Base-by-base conservation (phyloP, 2,329 filamentous ascomycete genomes). In the Fusarium sp. region DNA sequence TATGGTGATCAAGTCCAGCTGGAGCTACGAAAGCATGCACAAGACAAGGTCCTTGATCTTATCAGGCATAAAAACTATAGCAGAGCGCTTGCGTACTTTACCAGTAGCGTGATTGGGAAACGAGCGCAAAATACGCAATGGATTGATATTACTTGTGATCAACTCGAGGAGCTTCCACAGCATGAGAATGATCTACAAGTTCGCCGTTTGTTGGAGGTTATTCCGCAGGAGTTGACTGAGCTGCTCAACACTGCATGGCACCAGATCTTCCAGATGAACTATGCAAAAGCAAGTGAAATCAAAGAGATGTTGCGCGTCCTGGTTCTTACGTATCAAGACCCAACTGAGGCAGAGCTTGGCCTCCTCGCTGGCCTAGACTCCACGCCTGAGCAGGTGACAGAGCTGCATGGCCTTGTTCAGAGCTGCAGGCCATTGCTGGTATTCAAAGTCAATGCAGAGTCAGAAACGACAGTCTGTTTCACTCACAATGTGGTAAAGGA, bases 71-170 rank as follows among this genome's bases (percentile, higher is more conserved):
- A 78, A 47, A 72, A 73, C 0, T 79, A 79, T 50, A 79, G 76
- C 51, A 77, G 74, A 44, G 77, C 77, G 1, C 69, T 79, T 2
- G 69, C 75, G 5, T 79, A 78, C 53, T 79, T 77, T 50, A 76
- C 75, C 1, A 76, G 75, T 33, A 79, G 77, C 46, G 64, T 79
- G 3, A 77, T 79, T 6, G 77, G 77, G 0, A 76, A 71, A 32
- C 70, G 77, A 29, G 77, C 77, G 0, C 76, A 78, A 8, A 79
- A 77, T 44, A 78, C 75, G 0, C 76, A 78, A 25, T 79, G 77
- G 77, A 78, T 79, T 25, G 77, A 79, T 23, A 78, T 79, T 4
- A 76, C 77, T 2, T 77, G 74, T 29, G 72, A 78, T 45, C 76
- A 78, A 19, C 72, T 79, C 1, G 68, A 74, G n/a, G 75, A 77